Evolutionary conservation across 495 filamentous ascomycete species (phyloP).

Genomic region (Aspergillus heteromorphus): DNA sequence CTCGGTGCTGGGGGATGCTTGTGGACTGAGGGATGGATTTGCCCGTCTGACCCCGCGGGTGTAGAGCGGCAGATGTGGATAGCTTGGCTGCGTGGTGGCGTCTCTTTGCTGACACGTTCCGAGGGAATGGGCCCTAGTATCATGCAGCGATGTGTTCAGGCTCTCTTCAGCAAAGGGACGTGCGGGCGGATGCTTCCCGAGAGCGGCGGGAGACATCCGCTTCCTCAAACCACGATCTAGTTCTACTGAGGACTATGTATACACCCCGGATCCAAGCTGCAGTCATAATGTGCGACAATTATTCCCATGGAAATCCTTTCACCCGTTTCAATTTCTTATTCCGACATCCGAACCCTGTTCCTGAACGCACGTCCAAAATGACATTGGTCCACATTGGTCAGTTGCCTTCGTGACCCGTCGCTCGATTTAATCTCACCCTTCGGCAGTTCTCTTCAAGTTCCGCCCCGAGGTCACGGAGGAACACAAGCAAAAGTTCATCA

Average conservation of each 20-base stretch:
- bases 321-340: not conserved
- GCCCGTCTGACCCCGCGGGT: too few species aligned
- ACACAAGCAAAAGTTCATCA: slow-evolving; percentile 35
- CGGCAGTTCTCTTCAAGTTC: slow-evolving; percentile 47
- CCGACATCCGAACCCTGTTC: not conserved
- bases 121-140: too few species aligned
- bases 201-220: not conserved
- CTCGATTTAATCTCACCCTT: too few species aligned
- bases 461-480: slow-evolving; percentile 24
- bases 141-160: not conserved
- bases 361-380: slow-evolving; percentile 17
- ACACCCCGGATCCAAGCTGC: too few species aligned
- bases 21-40: too few species aligned
- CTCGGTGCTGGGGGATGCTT: too few species aligned
- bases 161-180: too few species aligned
- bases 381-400: slow-evolving; percentile 33
- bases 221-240: too few species aligned
- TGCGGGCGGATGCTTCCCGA: not conserved
- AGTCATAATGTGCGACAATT: not conserved
- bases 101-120: too few species aligned
- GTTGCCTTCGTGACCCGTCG: too few species aligned
- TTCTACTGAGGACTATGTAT: too few species aligned
- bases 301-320: not conserved
- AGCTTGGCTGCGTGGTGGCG: too few species aligned
- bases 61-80: not conserved